A percentile compares a stretch with the other conserved stretches of the same genome.
Evolutionary conservation across 768 basidiomycete species (phyloP).

Genomic region (Mycena amicta): DNA sequence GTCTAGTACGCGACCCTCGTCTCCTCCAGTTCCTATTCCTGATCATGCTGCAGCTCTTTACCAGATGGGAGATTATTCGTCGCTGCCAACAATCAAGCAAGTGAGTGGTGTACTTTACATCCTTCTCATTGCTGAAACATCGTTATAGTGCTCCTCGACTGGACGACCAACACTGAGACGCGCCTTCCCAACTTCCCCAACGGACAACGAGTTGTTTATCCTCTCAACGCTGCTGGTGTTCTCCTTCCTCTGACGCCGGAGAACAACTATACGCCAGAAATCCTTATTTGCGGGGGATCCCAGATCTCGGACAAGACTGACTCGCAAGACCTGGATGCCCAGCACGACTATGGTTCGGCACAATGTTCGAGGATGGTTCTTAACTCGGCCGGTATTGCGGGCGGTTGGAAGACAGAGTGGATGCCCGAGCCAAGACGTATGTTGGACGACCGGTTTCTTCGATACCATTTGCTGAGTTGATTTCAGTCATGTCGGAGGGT

Average conservation of each 20-base stretch:
- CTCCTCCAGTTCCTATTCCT: not conserved
- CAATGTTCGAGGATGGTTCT: conserved; percentile 33
- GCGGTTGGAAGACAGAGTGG: conserved; percentile 32
- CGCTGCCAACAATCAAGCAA: conserved; percentile 28
- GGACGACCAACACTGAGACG: conserved; percentile 26
- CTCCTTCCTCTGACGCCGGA: conserved; percentile 32
- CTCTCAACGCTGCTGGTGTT: conserved; percentile 22
- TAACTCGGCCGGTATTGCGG: conserved; percentile 26
- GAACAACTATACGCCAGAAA: conserved; percentile 31
- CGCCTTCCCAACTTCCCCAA: conserved; percentile 32
- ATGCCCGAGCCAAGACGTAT: conserved; percentile 29
- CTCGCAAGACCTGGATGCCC: conserved; percentile 17
- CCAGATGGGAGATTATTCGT: conserved; percentile 28
- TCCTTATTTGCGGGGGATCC: conserved; percentile 34
- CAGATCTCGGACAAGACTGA: conserved; percentile 21
- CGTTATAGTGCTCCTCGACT: conserved; percentile 27
- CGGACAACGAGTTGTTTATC: conserved; percentile 24
- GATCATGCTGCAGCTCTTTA: conserved; percentile 13
- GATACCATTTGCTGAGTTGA: not conserved
- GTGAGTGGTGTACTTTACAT: not conserved
- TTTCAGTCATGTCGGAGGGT: conserved; percentile 17
- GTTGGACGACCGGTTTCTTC: not conserved
- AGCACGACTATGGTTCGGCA: conserved; percentile 27
- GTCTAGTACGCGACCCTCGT: conserved; percentile 6
- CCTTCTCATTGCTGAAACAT: not conserved